A percentile compares a stretch with the other conserved stretches of the same genome.
These are phyloP conservation scores for Phaffomyces antillensis DNA, from an alignment of 805 yeast species.

Conservation along the genomic window DNA sequence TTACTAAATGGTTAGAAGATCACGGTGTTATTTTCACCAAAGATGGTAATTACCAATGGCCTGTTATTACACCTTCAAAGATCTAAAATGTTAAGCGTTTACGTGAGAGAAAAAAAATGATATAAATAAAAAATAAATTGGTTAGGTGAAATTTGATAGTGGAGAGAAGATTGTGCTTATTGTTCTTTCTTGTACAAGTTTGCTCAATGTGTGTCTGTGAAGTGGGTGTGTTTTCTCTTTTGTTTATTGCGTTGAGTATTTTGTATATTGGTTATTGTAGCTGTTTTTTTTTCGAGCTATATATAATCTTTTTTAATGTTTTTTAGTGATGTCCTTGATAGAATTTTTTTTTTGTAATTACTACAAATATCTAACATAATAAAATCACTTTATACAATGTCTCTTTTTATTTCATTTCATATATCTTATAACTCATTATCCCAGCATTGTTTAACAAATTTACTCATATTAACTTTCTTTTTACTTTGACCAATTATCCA, in stretches of 20 bases:
- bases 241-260: neutral
- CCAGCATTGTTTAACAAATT: slow-evolving; percentile 54
- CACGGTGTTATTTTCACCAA: slow-evolving; percentile 71
- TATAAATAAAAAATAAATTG: neutral
- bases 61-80: slow-evolving; percentile 51
- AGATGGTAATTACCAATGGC: slow-evolving; percentile 80
- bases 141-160: neutral
- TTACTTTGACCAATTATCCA: slow-evolving; percentile 79
- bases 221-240: neutral
- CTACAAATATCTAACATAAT: too few species aligned
- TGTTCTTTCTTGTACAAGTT: neutral
- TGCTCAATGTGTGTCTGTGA: neutral
- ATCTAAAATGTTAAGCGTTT: neutral
- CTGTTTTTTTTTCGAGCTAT: too few species aligned
- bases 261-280: too few species aligned
- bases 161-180: neutral
- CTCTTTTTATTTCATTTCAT: neutral
- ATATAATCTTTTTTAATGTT: too few species aligned
- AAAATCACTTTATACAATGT: too few species aligned
- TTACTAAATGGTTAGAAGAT: slow-evolving; percentile 51
- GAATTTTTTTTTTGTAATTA: too few species aligned
- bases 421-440: slow-evolving; percentile 8
- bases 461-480: slow-evolving; percentile 76
- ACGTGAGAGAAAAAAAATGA: neutral
- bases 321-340: too few species aligned